These are phyloP conservation scores for Apiospora aurea DNA, from an alignment of 2,329 filamentous ascomycete species.

Conservation along the genomic window DNA sequence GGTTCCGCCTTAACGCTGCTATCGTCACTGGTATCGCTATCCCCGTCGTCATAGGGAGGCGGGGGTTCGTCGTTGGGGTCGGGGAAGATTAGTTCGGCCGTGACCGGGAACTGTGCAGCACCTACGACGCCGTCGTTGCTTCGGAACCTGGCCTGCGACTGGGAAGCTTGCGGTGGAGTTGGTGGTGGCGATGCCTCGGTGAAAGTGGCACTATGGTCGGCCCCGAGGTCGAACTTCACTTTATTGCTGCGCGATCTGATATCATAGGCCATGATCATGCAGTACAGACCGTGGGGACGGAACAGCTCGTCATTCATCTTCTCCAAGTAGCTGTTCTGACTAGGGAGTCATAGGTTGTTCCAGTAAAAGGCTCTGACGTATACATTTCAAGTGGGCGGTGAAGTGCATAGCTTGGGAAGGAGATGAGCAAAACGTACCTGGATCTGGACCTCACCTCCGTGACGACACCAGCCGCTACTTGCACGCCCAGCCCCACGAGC, in stretches of 20 bases:
- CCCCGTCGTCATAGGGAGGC: background rate
- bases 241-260: background rate
- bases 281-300: constrained; percentile 4
- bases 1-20: background rate
- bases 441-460: background rate
- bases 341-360: background rate
- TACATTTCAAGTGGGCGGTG: background rate
- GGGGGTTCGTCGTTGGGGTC: background rate
- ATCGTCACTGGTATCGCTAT: too few species aligned
- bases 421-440: background rate
- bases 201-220: background rate
- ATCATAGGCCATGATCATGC: constrained; percentile 18
- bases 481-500: background rate
- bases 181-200: constrained; percentile 6
- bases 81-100: constrained; percentile 22
- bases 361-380: background rate
- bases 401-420: background rate
- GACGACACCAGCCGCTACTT: background rate
- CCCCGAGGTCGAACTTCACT: constrained; percentile 4
- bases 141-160: background rate
- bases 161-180: too few species aligned
- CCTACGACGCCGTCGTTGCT: background rate
- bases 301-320: constrained; percentile 4
- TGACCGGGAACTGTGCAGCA: background rate
- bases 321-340: constrained; percentile 10